phyloP scores from a whole-genome alignment of 371 early-diverging fungal species.

The Actinomucor elegans region DNA sequence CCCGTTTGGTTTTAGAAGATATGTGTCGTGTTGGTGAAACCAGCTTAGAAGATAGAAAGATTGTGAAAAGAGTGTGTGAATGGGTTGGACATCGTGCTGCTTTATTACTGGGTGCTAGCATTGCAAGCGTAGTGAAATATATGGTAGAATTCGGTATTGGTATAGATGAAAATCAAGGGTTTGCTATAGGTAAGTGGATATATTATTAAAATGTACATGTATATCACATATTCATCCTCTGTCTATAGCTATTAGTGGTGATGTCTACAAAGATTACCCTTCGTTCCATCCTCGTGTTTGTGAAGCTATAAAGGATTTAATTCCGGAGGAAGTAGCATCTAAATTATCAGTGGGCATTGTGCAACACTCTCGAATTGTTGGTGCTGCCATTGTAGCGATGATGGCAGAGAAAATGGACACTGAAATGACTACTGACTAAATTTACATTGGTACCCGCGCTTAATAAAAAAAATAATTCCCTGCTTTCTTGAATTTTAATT shows the following conservation, averaged over 20 bases:
- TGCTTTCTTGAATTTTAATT: too few species aligned
- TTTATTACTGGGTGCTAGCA: conserved; percentile 36
- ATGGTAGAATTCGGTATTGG: conserved; percentile 38
- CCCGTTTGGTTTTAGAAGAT: conserved; percentile 44
- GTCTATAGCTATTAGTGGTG: conserved; percentile 44
- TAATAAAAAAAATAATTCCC: too few species aligned
- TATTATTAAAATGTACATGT: too few species aligned
- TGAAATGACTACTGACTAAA: too few species aligned
- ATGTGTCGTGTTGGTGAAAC: conserved; percentile 41
- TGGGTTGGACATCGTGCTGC: conserved; percentile 45
- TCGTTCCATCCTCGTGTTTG: conserved; percentile 48
- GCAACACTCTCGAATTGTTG: conserved; percentile 48
- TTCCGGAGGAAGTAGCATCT: conserved; percentile 40
- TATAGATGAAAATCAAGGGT: conserved; percentile 29
- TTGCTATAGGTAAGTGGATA: conserved; percentile 34
- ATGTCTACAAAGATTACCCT: conserved; percentile 49
- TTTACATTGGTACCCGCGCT: too few species aligned
- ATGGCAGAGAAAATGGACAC: conserved; percentile 46
- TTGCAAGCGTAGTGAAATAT: conserved; percentile 42
- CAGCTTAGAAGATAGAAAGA: conserved; percentile 36
- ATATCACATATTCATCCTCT: neutral
- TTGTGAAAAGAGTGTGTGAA: conserved; percentile 46
- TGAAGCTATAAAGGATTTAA: conserved; percentile 36
- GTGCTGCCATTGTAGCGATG: conserved; percentile 54
- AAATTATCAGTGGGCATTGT: conserved; percentile 49